Evolutionary conservation across 164 flowering plant species (phyloP).

Genomic region (Nymphaea colorata): DNA sequence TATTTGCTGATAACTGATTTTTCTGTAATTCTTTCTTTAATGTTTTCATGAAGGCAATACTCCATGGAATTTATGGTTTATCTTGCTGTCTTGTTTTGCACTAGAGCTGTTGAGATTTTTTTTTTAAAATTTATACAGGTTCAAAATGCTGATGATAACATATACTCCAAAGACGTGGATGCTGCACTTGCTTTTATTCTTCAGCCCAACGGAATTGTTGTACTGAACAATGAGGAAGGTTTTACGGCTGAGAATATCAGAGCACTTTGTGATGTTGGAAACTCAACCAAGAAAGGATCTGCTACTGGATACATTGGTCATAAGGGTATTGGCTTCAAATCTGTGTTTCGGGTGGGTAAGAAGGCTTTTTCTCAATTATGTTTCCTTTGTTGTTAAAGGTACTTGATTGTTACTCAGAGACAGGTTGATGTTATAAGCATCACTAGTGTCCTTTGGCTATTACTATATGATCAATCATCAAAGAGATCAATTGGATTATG

Average conservation of each 20-base stretch:
- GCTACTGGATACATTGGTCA: constrained; percentile 83
- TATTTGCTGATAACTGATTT: neutral
- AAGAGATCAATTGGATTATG: neutral
- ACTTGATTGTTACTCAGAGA: no score
- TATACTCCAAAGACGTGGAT: constrained; percentile 55
- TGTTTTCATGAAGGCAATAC: neutral
- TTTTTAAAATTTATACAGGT: constrained; percentile 31
- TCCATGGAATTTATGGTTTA: neutral
- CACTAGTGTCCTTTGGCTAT: neutral
- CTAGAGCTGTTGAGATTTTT: neutral
- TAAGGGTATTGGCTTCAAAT: constrained; percentile 98
- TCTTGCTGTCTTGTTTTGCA: neutral
- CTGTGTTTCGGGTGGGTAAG: constrained; percentile 78
- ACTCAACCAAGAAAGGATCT: constrained; percentile 76
- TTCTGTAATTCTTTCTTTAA: neutral
- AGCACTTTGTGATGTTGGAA: constrained; percentile 98
- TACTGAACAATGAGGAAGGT: constrained; percentile 81
- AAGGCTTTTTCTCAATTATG: neutral
- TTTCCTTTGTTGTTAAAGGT: no score
- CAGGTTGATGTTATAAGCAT: neutral
- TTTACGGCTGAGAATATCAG: constrained; percentile 73
- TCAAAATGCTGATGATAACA: constrained; percentile 98
- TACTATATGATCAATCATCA: neutral
- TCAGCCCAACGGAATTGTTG: constrained; percentile 49
- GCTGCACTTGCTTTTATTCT: constrained; percentile 79